phyloP scores from a whole-genome alignment of 2,329 filamentous ascomycete genomes.

The Chalaropsis thielavioides region DNA sequence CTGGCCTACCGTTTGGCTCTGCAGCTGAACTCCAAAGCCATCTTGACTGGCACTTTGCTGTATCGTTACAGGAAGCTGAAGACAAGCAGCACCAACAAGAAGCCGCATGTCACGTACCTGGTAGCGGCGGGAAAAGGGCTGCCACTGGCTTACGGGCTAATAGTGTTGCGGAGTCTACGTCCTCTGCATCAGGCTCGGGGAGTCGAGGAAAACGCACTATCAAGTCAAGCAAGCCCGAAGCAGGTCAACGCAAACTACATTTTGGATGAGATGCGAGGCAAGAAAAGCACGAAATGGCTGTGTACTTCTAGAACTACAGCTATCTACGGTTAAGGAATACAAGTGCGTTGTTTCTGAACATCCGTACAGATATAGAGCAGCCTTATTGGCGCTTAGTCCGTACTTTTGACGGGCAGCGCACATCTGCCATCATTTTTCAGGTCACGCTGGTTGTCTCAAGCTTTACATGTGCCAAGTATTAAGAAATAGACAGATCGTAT shows the following conservation, averaged over 20 bases:
- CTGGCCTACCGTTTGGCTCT: constrained; percentile 12
- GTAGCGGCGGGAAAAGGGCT: not conserved
- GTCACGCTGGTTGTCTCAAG: no score
- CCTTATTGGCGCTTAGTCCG: no score
- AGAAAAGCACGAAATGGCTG: not conserved
- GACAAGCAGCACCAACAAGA: not conserved
- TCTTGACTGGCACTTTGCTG: constrained; percentile 87
- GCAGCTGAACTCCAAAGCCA: constrained; percentile 57
- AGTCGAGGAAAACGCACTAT: constrained; percentile 22
- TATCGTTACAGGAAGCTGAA: constrained; percentile 57
- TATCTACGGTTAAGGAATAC: not conserved
- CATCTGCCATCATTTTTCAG: no score
- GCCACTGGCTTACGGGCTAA: not conserved
- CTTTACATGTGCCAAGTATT: no score
- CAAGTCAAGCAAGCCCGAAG: constrained; percentile 33
- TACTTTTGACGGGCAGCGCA: no score
- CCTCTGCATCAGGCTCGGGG: constrained; percentile 17
- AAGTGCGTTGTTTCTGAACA: not conserved
- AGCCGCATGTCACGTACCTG: not conserved
- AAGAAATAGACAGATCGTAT: not conserved
- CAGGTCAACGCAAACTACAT: constrained; percentile 45
- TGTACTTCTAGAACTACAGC: not conserved
- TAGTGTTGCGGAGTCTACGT: not conserved
- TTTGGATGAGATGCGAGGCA: constrained; percentile 35
- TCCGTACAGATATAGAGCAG: no score